Conservation (phyloP, 768 basidiomycete species). For the Cystofilobasidium macerans region DNA sequence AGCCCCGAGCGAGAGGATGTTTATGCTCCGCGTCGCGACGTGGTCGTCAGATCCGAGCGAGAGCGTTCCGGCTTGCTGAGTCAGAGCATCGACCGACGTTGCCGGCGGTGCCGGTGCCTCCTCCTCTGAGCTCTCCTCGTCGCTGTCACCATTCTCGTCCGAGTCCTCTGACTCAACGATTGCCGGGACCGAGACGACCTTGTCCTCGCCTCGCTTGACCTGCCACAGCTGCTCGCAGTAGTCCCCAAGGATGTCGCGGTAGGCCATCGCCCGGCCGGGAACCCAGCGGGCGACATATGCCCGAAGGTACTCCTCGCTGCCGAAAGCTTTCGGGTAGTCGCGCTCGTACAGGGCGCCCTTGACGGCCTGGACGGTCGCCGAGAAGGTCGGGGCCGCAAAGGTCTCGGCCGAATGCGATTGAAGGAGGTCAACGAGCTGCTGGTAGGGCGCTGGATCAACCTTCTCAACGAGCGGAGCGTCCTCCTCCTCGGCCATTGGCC, state of each 20-base stretch:
- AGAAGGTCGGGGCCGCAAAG: conserved; percentile 8
- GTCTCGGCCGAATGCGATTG: conserved; percentile 9
- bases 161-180: conserved; percentile 4
- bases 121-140: conserved; percentile 6
- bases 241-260: conserved; percentile 23
- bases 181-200: background rate
- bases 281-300: conserved; percentile 27
- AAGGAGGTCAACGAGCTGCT: conserved; percentile 19
- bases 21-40: conserved; percentile 15
- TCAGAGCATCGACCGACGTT: background rate
- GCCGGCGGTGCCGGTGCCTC: conserved; percentile 6
- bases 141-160: conserved; percentile 13
- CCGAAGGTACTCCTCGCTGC: conserved; percentile 16
- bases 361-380: conserved; percentile 23
- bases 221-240: background rate
- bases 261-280: conserved; percentile 18
- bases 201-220: conserved; percentile 6
- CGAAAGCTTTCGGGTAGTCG: conserved; percentile 24
- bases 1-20: conserved; percentile 23
- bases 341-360: conserved; percentile 24
- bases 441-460: conserved; percentile 13
- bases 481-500: background rate
- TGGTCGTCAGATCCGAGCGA: conserved; percentile 3
- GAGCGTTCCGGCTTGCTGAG: background rate
- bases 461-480: background rate